A percentile compares a stretch with the other conserved stretches of the same genome.
These are phyloP conservation scores for Penicillium sp. DNA, from an alignment of 2,329 filamentous ascomycete genomes.

Conservation along the genomic window DNA sequence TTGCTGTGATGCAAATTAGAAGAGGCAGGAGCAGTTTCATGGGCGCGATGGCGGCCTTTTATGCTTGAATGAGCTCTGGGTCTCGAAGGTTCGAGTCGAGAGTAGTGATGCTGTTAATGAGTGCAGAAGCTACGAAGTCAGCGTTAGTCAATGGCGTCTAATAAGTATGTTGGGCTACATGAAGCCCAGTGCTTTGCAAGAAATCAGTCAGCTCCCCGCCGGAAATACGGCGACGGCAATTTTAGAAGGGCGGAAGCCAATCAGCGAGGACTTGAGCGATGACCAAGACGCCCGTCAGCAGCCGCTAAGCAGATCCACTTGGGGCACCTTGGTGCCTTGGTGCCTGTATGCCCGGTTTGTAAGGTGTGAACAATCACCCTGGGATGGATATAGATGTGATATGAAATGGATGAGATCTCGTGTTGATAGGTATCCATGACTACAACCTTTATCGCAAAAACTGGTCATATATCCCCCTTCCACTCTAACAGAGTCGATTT, in stretches of 20 bases:
- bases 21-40: conserved; percentile 42
- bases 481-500: no score
- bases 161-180: background rate
- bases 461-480: no score
- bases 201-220: conserved; percentile 27
- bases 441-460: no score
- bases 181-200: conserved; percentile 23
- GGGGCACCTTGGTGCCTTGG: background rate
- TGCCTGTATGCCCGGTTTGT: background rate
- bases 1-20: conserved; percentile 42
- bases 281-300: conserved; percentile 34
- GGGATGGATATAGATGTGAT: background rate
- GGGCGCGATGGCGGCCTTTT: conserved; percentile 30
- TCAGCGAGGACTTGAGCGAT: conserved; percentile 19
- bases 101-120: conserved; percentile 4
- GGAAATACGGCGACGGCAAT: background rate
- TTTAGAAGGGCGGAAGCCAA: background rate
- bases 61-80: conserved; percentile 21
- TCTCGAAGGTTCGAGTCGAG: conserved; percentile 29
- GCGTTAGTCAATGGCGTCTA: conserved; percentile 32
- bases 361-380: background rate
- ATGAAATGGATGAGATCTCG: no score
- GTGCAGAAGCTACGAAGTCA: conserved; percentile 16
- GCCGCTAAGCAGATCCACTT: conserved; percentile 9
- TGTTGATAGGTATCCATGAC: no score